Conservation (phyloP, 192 early-diverging fungal genomes). For the Mortierella claussenii region DNA sequence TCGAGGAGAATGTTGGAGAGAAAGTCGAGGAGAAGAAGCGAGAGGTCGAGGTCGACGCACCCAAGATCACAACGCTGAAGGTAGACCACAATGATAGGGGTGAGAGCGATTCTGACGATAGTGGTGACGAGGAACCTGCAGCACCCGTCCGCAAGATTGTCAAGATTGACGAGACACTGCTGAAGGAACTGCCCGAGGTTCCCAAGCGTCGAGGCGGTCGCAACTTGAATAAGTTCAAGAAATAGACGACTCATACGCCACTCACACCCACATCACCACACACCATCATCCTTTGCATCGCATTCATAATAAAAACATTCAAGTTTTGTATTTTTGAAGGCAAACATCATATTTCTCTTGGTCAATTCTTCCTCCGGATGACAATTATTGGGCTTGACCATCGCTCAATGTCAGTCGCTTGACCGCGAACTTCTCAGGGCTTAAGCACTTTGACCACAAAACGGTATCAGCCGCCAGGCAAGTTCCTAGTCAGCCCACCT, state of each 20-base stretch:
- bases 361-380: conserved; percentile 24
- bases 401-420: conserved; percentile 37
- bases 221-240: conserved; percentile 44
- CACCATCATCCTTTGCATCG: too few relatives aligned
- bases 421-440: conserved; percentile 37
- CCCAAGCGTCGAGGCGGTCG: conserved; percentile 50
- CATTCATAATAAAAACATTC: too few relatives aligned
- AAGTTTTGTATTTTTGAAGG: too few relatives aligned
- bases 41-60: conserved; percentile 8
- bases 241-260: too few relatives aligned
- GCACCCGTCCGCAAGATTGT: conserved; percentile 35
- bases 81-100: conserved; percentile 16
- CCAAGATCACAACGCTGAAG: conserved; percentile 40
- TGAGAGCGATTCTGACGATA: conserved; percentile 29
- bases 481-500: neutral
- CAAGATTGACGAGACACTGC: conserved; percentile 24
- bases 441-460: conserved; percentile 44
- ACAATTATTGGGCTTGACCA: conserved; percentile 41
- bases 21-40: neutral
- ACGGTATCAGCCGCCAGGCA: conserved; percentile 42
- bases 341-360: too few relatives aligned
- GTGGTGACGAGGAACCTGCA: conserved; percentile 10
- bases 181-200: conserved; percentile 48
- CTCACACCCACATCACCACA: too few relatives aligned
- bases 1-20: neutral